Evolutionary conservation across 2,329 filamentous ascomycete genomes (phyloP).

Genomic region (Curvularia sp.): DNA sequence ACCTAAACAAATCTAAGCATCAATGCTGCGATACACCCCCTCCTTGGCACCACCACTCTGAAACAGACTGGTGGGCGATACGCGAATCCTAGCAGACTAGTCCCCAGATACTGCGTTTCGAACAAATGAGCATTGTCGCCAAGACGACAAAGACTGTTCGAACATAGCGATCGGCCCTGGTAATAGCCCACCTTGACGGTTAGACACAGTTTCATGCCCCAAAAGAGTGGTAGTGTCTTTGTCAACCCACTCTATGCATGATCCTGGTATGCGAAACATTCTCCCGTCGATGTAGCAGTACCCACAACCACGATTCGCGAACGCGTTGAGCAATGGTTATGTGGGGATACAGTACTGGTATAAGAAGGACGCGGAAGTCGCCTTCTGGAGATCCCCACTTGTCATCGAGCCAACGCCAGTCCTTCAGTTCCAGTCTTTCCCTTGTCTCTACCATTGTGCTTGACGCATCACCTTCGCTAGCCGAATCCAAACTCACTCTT

Average conservation of each 20-base stretch:
- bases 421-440: slow-evolving; percentile 16
- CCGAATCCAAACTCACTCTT: slow-evolving; percentile 23
- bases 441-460: slow-evolving; percentile 25
- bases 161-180: slow-evolving; percentile 17
- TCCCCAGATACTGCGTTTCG: slow-evolving; percentile 25
- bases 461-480: slow-evolving; percentile 33
- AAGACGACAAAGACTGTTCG: slow-evolving; percentile 11
- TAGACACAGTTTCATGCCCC: slow-evolving; percentile 18
- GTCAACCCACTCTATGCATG: slow-evolving; percentile 16
- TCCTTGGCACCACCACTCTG: slow-evolving; percentile 9
- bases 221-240: slow-evolving; percentile 7
- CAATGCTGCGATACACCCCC: slow-evolving; percentile 16
- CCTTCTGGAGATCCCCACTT: slow-evolving; percentile 21
- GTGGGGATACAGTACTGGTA: slow-evolving; percentile 8
- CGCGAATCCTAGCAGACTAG: slow-evolving; percentile 15
- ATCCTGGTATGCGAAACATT: slow-evolving; percentile 2
- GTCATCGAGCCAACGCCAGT: slow-evolving; percentile 28
- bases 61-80: slow-evolving; percentile 16
- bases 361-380: slow-evolving; percentile 18
- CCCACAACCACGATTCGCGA: background rate
- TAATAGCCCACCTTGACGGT: slow-evolving; percentile 10
- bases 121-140: slow-evolving; percentile 24
- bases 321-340: background rate
- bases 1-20: slow-evolving; percentile 11
- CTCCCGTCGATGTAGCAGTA: background rate